These are phyloP conservation scores for Sicyos edulis DNA, from an alignment of 306 rosid species.

Conservation along the genomic window DNA sequence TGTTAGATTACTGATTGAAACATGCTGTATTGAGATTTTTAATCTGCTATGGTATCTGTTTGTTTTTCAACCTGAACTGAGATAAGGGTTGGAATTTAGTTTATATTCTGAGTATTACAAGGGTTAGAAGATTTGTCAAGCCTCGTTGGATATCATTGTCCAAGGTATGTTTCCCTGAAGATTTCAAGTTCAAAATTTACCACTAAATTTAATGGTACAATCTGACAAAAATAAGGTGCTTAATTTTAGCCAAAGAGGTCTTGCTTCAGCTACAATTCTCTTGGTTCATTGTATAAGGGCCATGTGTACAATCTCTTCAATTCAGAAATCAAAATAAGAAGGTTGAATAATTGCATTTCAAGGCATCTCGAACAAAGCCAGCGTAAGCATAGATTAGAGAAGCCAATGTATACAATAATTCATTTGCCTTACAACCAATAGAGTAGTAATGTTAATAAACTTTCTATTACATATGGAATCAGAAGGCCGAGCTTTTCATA, in stretches of 20 bases:
- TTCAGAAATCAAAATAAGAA: slow-evolving; percentile 10
- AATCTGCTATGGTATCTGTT: neutral
- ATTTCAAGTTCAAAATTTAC: no score
- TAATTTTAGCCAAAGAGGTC: neutral
- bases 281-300: neutral
- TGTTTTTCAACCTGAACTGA: neutral
- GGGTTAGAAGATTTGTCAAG: no score
- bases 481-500: neutral
- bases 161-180: no score
- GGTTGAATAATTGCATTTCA: neutral
- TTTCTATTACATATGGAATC: slow-evolving; percentile 11
- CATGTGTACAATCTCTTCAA: neutral
- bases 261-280: neutral
- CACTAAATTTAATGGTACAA: no score
- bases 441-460: neutral
- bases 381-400: slow-evolving; percentile 6
- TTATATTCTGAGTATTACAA: no score
- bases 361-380: neutral
- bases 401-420: slow-evolving; percentile 6
- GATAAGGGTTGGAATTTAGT: neutral
- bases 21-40: slow-evolving; percentile 10
- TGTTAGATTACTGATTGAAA: slow-evolving; percentile 28
- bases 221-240: neutral
- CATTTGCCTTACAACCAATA: neutral
- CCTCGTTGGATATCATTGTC: no score